Evolutionary conservation across 2,329 filamentous ascomycete species (phyloP).

Genomic region (Periconia macrospinosa): DNA sequence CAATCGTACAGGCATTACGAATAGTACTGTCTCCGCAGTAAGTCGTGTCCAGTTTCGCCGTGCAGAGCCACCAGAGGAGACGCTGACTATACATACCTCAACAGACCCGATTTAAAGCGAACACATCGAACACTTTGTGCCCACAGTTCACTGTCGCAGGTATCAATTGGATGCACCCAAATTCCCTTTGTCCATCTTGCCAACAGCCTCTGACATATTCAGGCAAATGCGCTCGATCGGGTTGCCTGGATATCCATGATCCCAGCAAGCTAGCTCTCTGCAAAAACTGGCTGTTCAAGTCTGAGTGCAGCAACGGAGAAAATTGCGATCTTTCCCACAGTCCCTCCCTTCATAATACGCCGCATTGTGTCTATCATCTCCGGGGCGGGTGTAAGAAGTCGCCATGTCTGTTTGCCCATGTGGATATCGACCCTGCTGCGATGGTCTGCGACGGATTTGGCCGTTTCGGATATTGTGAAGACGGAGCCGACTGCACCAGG

Average conservation of each 20-base stretch:
- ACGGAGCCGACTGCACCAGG: conserved; percentile 74
- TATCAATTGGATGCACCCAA: conserved; percentile 15
- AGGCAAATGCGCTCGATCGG: conserved; percentile 83
- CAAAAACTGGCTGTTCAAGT: conserved; percentile 81
- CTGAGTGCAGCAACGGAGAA: conserved; percentile 74
- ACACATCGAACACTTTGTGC: conserved; percentile 20
- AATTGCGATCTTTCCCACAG: conserved; percentile 91
- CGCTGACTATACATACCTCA: background rate
- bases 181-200: background rate
- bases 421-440: conserved; percentile 73
- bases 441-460: conserved; percentile 85
- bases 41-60: too few species aligned
- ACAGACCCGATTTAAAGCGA: background rate
- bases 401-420: conserved; percentile 85
- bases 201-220: conserved; percentile 16
- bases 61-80: too few species aligned
- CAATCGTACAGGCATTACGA: too few species aligned
- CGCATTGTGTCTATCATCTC: conserved; percentile 86
- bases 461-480: conserved; percentile 83
- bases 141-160: conserved; percentile 35
- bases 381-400: conserved; percentile 87
- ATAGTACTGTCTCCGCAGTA: too few species aligned
- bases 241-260: conserved; percentile 82
- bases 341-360: conserved; percentile 77
- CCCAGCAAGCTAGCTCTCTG: conserved; percentile 85